These are phyloP conservation scores for Ustilago loliicola DNA, from an alignment of 1,284 basidiomycete species.

Conservation along the genomic window DNA sequence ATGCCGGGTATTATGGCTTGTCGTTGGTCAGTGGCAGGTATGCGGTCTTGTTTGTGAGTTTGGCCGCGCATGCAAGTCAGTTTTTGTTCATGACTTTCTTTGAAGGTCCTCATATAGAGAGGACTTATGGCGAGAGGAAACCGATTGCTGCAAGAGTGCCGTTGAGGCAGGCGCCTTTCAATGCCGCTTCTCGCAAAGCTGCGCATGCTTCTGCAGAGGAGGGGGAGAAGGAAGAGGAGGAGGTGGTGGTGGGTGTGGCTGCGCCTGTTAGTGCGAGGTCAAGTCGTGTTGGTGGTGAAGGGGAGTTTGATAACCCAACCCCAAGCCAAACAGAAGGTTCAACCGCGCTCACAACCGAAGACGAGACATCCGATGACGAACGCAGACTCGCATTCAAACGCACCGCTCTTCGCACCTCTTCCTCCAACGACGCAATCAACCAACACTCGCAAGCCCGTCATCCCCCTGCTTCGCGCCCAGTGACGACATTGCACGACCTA, in stretches of 20 bases:
- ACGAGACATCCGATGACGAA: slow-evolving; percentile 42
- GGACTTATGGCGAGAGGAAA: slow-evolving; percentile 66
- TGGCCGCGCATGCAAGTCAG: slow-evolving; percentile 92
- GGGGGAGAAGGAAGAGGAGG: background rate
- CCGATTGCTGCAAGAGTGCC: slow-evolving; percentile 49
- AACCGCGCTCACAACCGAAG: slow-evolving; percentile 46
- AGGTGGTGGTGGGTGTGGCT: slow-evolving; percentile 5
- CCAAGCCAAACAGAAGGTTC: slow-evolving; percentile 53
- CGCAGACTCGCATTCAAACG: slow-evolving; percentile 21
- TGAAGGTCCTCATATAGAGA: slow-evolving; percentile 87
- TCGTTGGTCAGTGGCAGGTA: slow-evolving; percentile 89
- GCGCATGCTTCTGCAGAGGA: slow-evolving; percentile 24
- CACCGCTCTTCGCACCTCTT: slow-evolving; percentile 31
- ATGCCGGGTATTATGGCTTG: slow-evolving; percentile 86
- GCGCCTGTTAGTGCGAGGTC: slow-evolving; percentile 21
- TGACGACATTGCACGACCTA: slow-evolving; percentile 82
- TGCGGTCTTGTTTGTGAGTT: slow-evolving; percentile 89
- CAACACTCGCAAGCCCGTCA: slow-evolving; percentile 11
- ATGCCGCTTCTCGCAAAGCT: slow-evolving; percentile 57
- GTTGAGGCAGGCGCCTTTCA: slow-evolving; percentile 51
- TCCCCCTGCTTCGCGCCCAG: slow-evolving; percentile 23
- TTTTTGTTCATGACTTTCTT: slow-evolving; percentile 97
- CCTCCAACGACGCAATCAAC: slow-evolving; percentile 47
- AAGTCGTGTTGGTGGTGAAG: background rate
- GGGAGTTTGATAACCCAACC: slow-evolving; percentile 29